These are phyloP conservation scores for Pseudopithomyces maydicus DNA, from an alignment of 2,329 filamentous ascomycete genomes.

Conservation along the genomic window DNA sequence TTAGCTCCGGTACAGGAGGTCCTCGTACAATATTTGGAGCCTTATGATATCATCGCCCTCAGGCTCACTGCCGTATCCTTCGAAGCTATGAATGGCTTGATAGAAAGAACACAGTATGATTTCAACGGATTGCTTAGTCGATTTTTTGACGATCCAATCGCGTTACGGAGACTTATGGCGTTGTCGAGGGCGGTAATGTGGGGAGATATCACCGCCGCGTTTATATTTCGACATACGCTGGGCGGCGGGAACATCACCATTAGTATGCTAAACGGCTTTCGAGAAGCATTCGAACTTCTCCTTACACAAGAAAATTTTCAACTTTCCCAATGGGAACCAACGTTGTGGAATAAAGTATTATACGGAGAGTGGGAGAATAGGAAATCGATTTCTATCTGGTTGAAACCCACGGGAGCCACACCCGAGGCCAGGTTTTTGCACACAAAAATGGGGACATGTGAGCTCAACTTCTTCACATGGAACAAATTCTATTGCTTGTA, in stretches of 20 bases:
- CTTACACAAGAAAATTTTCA: no score
- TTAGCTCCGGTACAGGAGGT: no score
- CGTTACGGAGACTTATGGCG: conserved; percentile 4
- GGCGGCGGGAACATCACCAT: background rate
- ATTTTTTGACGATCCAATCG: background rate
- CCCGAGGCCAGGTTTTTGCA: no score
- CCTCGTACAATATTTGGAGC: no score
- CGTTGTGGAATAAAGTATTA: no score
- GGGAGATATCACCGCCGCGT: background rate
- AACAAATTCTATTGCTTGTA: conserved; percentile 13
- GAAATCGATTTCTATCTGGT: no score
- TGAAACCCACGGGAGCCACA: no score
- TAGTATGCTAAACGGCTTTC: background rate
- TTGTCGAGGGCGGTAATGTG: background rate
- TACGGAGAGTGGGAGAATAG: no score
- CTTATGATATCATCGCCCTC: background rate
- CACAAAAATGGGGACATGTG: background rate
- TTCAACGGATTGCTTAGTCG: background rate
- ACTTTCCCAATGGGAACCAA: no score
- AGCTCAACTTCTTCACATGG: conserved; percentile 9
- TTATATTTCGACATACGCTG: background rate
- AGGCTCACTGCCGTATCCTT: background rate
- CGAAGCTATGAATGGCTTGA: background rate
- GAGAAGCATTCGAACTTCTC: background rate
- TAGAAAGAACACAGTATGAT: background rate